Conservation (phyloP, 805 yeast species). For the Metschnikowia orientalis region DNA sequence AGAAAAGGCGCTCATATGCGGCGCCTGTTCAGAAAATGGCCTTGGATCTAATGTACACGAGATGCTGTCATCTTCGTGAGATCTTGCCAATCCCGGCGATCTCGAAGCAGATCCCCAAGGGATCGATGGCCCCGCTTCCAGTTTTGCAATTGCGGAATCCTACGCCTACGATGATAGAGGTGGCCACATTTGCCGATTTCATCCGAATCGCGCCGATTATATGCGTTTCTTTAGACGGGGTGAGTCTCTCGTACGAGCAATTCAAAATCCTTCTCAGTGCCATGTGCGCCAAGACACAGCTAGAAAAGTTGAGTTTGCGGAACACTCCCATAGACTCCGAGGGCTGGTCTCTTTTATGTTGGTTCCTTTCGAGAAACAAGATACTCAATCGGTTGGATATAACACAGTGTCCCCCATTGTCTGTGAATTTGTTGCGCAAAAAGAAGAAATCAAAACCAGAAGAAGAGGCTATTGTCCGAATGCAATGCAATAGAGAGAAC, state of each 20-base stretch:
- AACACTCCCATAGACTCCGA: constrained; percentile 68
- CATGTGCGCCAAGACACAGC: constrained; percentile 55
- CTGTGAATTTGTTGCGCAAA: constrained; percentile 41
- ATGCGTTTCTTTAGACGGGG: constrained; percentile 75
- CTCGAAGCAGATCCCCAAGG: constrained; percentile 72
- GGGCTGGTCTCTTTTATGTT: constrained; percentile 79
- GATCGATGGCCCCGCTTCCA: constrained; percentile 71
- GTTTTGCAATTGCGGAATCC: constrained; percentile 74
- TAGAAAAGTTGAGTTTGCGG: constrained; percentile 71
- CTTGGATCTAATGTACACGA: constrained; percentile 74
- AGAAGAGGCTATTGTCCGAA: constrained; percentile 31
- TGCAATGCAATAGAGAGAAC: constrained; percentile 47
- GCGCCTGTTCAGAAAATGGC: constrained; percentile 42
- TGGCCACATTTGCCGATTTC: constrained; percentile 84
- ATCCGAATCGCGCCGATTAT: constrained; percentile 79
- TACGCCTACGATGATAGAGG: constrained; percentile 84
- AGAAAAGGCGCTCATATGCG: constrained; percentile 19
- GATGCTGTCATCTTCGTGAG: constrained; percentile 91
- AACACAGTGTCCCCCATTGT: constrained; percentile 59
- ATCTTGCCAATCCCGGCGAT: constrained; percentile 91
- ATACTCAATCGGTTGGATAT: constrained; percentile 59
- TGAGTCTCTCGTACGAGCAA: constrained; percentile 69
- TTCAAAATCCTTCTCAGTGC: constrained; percentile 68
- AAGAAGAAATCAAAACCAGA: constrained; percentile 25
- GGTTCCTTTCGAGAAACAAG: constrained; percentile 62